Evolutionary conservation across 1,139 yeast genomes (phyloP), one percentile per base, ranked within the genome.

Genomic region (Pichia sp.): DNA sequence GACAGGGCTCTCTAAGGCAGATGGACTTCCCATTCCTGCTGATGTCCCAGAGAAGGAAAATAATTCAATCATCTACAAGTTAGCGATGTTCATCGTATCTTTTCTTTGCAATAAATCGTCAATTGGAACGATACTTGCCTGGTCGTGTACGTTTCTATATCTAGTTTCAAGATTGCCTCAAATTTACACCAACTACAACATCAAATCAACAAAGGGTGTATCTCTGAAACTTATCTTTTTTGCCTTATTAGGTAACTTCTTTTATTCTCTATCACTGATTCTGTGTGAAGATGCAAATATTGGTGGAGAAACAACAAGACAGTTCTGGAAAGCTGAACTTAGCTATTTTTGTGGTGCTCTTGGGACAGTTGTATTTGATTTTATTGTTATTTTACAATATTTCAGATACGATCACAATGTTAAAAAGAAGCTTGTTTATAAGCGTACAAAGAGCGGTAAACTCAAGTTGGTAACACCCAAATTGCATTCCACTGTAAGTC

Each of bases 91-190:
- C 34, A 5, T 48, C 3, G n/a, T 39, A 3, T 29, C 45, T 5
- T 27, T 49, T 27, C 23, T 16, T 16, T 16, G 23, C 23, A 40
- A 43, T 26, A 29, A 23, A 6, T 40, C 43, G 26, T 46, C 49
- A 31, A 23, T 53, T 9, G 95, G 95, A 0, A 60, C 69, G 7
- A 46, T 75, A 0, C 67, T 85, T 43, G 94, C 97, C 0, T 92
- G 96, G 95, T 60, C 75, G 4, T 87, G 95, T 53, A 86, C 95
- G 0, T 55, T 65, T 7, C 78, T 86, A 44, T 90, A 92, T 59
- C 72, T 88, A 47, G 65, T 78, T 8, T 86, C 96, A 2, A 70
- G 98, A 51, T 67, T 88, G 44, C 98, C 98, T 0, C 98, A 90
- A 59, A 66, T 90, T 40, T 67, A 73, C 60, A 85, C 85, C 56